Evolutionary conservation across 2,329 filamentous ascomycete species (phyloP), one percentile per base, ranked within the genome.

Genomic region (Pseudocercospora eumusae): DNA sequence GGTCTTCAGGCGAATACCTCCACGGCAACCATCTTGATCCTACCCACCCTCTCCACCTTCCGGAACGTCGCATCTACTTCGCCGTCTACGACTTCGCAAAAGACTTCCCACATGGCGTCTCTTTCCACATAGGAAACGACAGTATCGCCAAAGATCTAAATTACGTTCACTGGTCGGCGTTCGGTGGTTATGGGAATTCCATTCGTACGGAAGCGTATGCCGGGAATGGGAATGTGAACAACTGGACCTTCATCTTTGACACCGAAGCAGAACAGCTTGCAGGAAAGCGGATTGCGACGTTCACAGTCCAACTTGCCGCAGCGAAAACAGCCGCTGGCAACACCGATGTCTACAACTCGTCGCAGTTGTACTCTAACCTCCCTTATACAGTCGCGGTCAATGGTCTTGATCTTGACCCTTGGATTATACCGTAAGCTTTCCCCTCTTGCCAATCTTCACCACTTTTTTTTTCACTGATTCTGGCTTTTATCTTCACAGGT

Each of bases 121-220:
- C 76, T 21, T 89, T 83, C 74, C 79, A 80, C 13, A 80, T 88
- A 1, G 85, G 85, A 9, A 73, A 81, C 69, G 82, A 80, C 63
- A 73, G 83, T 25, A 77, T 76, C 18, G 74, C 74, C 0, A 71
- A 75, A 10, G 83, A 86, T 67, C 77, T 86, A 63, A 88, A 88
- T 73, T 87, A 87, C 59, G 82, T 88, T 3, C 86, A 88, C 70
- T 88, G 86, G 86, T 83, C 81, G 60, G 84, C 86, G 8, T 88
- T 86, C 67, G 85, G 85, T 1, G 82, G 83, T 5, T 76, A 82
- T 27, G 83, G 77, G 1, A 82, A 86, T 71, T 79, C 73, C 13
- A 57, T 77, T 3, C 77, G 83, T 0, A 73, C 77, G 0, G 74
- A 79, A 49, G 73, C 78, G 4, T 80, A 81, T 55, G 74, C 76